Percentiles rank a stretch among this genome's conserved stretches.
phyloP scores from a whole-genome alignment of 2,329 filamentous ascomycete genomes.

The Cladosporium cucumerinum region DNA sequence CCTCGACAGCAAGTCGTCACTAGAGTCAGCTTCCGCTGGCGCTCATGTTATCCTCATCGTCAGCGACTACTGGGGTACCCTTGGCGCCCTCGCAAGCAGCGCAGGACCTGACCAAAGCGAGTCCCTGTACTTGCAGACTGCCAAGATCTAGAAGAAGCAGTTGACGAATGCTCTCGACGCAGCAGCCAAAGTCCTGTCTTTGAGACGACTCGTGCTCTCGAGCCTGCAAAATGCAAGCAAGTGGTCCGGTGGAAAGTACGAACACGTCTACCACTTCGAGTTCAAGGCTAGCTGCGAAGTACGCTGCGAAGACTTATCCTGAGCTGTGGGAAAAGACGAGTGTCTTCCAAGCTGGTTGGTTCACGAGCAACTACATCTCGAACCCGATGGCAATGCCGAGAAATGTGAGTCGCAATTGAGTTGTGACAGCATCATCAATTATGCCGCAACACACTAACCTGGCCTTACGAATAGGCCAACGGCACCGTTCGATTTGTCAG shows the following conservation, averaged over 20 bases:
- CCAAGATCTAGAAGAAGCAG: not conserved
- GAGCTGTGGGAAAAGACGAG: slow-evolving; percentile 5
- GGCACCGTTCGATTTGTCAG: not conserved
- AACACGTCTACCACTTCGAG: slow-evolving; percentile 2
- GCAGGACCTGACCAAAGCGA: not conserved
- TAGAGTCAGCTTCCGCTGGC: slow-evolving; percentile 45
- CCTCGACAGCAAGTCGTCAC: slow-evolving; percentile 44
- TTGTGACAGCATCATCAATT: not conserved
- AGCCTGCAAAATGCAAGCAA: not conserved
- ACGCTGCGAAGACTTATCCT: not conserved
- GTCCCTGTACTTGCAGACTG: not conserved
- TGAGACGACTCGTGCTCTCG: slow-evolving; percentile 3
- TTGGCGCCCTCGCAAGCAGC: not conserved
- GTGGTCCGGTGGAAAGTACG: not conserved
- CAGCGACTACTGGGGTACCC: slow-evolving; percentile 32
- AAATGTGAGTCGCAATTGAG: not conserved
- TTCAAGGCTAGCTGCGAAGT: slow-evolving; percentile 1
- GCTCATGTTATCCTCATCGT: slow-evolving; percentile 51
- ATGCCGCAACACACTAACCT: not conserved
- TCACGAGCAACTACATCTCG: not conserved
- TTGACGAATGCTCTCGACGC: not conserved
- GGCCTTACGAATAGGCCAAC: not conserved
- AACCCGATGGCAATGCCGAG: not conserved
- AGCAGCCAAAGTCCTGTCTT: not conserved
- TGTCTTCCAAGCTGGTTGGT: not conserved